phyloP scores from a whole-genome alignment of 768 basidiomycete species.

The Dioszegia aurantiaca region DNA sequence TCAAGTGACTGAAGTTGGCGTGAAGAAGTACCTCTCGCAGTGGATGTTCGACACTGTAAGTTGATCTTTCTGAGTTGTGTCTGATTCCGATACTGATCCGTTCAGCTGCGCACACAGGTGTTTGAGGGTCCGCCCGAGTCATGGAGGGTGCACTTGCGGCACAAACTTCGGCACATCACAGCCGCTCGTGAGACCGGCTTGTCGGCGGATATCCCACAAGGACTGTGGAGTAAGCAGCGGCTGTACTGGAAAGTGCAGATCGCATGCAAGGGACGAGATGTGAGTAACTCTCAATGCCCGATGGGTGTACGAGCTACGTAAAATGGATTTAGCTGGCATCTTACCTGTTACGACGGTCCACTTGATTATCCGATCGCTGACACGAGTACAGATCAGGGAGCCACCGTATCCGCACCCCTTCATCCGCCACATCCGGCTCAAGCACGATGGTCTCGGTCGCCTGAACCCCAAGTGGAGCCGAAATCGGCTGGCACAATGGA shows the following conservation, averaged over 20 bases:
- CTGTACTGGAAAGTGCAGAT: not conserved
- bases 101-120: too few relatives aligned
- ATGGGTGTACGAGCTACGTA: too few relatives aligned
- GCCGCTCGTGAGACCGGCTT: not conserved
- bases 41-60: not conserved
- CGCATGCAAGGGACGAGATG: not conserved
- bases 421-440: constrained; percentile 4
- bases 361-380: not conserved
- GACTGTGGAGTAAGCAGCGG: not conserved
- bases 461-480: not conserved
- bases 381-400: not conserved
- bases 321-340: too few relatives aligned
- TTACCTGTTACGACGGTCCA: too few relatives aligned
- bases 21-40: not conserved
- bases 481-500: not conserved
- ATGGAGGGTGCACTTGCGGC: not conserved
- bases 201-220: not conserved
- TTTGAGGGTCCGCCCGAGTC: too few relatives aligned
- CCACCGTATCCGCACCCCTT: not conserved
- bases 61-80: too few relatives aligned
- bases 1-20: not conserved
- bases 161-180: not conserved
- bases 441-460: not conserved
- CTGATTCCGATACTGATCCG: too few relatives aligned
- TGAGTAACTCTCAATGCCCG: not conserved